A percentile compares a stretch with the other conserved stretches of the same genome.
Evolutionary conservation across 768 basidiomycete species (phyloP).

Genomic region (Psilocybe azurescens): DNA sequence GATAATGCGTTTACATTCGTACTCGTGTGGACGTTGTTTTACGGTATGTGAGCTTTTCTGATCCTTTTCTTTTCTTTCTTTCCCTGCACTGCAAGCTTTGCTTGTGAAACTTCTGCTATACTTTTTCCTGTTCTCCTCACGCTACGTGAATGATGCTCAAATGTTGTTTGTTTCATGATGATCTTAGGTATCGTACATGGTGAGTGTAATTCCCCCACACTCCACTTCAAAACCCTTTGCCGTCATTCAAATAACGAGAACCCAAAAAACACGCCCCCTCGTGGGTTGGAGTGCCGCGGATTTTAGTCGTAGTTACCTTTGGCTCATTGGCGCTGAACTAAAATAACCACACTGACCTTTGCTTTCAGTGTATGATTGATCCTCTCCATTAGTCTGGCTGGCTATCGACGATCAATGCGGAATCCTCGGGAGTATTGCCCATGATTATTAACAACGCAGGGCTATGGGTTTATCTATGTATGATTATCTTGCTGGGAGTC

Average conservation of each 20-base stretch:
- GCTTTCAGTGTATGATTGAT: conserved; percentile 23
- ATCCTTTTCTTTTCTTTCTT: not conserved
- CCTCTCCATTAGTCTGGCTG: not conserved
- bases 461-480: too few species aligned
- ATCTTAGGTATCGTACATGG: conserved; percentile 46
- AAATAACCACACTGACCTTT: conserved; percentile 7
- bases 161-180: not conserved
- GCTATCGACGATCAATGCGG: conserved; percentile 13
- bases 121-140: not conserved
- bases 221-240: not conserved
- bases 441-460: not conserved
- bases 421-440: conserved; percentile 5
- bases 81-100: not conserved
- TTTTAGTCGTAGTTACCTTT: not conserved
- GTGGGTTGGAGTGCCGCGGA: not conserved
- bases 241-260: not conserved
- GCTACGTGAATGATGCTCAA: too few species aligned
- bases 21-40: conserved; percentile 93
- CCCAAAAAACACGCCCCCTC: not conserved
- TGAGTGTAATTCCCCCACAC: conserved; percentile 28
- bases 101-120: not conserved
- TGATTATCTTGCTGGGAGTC: too few species aligned
- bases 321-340: conserved; percentile 3
- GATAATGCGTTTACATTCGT: conserved; percentile 93
- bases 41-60: conserved; percentile 57